Evolutionary conservation across 441 rosid genomes (phyloP).

Genomic region (Syzygium syzygioides): DNA sequence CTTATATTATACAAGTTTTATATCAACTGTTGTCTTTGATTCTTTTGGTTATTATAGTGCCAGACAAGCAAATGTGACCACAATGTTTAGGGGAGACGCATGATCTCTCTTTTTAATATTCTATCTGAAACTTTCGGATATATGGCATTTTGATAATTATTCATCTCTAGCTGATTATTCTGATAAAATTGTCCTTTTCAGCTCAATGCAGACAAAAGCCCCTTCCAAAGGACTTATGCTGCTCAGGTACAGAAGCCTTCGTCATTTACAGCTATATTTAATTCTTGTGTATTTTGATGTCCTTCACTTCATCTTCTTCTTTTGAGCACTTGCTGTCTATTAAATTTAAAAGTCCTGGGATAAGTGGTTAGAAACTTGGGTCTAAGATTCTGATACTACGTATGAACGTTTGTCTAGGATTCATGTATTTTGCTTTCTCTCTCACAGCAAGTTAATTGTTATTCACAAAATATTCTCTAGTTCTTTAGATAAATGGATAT

Average conservation of each 20-base stretch:
- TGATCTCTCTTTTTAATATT: not conserved
- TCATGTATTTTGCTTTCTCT: not conserved
- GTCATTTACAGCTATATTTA: not conserved
- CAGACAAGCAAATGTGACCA: not conserved
- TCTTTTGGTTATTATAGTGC: not conserved
- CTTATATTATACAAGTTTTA: not conserved
- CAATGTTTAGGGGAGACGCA: not conserved
- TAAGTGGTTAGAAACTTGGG: not conserved
- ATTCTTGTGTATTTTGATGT: not conserved
- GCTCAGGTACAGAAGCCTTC: conserved; percentile 44
- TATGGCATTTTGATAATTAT: not conserved
- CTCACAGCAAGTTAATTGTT: not conserved
- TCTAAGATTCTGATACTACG: not conserved
- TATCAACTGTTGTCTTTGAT: not conserved
- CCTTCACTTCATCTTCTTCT: not conserved
- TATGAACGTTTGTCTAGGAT: not conserved
- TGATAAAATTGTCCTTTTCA: conserved; percentile 26
- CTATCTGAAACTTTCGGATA: not conserved
- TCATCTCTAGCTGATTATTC: not conserved
- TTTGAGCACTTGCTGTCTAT: not conserved
- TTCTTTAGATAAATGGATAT: not conserved
- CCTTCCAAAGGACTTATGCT: conserved; percentile 89
- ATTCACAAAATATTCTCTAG: not conserved
- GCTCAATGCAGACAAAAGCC: conserved; percentile 87
- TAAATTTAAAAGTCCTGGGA: not conserved